Evolutionary conservation across 2,329 filamentous ascomycete genomes (phyloP), one percentile per base, ranked within the genome.

Genomic region (Rhinocladiella similis): DNA sequence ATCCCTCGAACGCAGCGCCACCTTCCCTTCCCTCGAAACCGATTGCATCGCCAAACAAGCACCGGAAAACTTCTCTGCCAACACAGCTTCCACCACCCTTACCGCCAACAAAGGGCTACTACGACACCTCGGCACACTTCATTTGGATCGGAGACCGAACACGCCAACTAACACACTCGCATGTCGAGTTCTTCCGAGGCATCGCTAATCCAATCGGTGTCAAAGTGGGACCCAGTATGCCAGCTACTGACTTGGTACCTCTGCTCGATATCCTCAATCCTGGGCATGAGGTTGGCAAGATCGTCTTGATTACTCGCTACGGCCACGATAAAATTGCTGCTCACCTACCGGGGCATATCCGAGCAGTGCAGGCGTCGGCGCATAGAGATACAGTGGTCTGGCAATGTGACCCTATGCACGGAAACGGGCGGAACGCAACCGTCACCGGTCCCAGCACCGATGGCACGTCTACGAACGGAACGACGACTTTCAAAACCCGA

Each of bases 391-490:
- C 80, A 19, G 91, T 96, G 3, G 90, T 97, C 66, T 97, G 93
- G 93, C 94, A 97, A 76, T 97, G 93, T 75, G 94, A 99, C 74
- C 94, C 94, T 19, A 99, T 99, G 94, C 94, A 99, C 75, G 94
- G 94, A 27, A 87, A 87, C 70, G 86, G 83, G 1, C 78, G 81
- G 47, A 78, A 79, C 47, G 64, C 62, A 19, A 64, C 59, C 0
- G 60, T 65, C 18, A 51, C 51, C 2, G 35, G 57, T 6, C 51
- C 56, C 9, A 88, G 88, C 74, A 25, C 36, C 14, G 25, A 36
- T 14, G 48, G 50, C 22, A 35, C 39, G 7, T 41, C 46, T 19
- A 88, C 85, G 36, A 76, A 80, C 42, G 81, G 83, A 18, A 59
- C 60, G 3, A 93, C 90, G 0, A 91, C 91, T 22, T 84, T 97